Conservation (phyloP, 1,284 basidiomycete species). For the Cutaneotrichosporon cavernicola region DNA sequence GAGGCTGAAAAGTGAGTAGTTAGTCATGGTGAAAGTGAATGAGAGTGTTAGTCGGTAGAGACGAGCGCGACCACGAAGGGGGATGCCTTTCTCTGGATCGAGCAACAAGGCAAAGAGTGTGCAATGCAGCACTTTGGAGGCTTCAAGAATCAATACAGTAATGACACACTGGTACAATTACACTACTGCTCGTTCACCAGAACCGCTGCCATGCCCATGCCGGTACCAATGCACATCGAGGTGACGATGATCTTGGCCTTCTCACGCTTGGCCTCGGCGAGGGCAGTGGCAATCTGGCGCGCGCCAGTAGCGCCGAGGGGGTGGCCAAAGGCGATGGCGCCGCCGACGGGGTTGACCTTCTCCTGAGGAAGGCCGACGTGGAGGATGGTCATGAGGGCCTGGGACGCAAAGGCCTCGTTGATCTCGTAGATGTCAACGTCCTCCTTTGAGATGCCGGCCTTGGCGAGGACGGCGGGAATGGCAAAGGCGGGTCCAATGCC, state of each 20-base stretch:
- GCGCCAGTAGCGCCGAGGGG: slow-evolving; percentile 66
- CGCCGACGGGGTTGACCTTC: slow-evolving; percentile 87
- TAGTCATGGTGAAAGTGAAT: too few species aligned
- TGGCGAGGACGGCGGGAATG: slow-evolving; percentile 77
- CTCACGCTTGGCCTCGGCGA: slow-evolving; percentile 71
- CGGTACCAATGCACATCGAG: slow-evolving; percentile 87
- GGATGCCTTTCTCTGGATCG: too few species aligned
- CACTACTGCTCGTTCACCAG: slow-evolving; percentile 50
- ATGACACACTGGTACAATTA: too few species aligned
- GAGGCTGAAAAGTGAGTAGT: too few species aligned
- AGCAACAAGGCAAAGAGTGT: too few species aligned
- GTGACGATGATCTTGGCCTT: slow-evolving; percentile 69
- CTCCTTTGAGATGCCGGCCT: slow-evolving; percentile 66
- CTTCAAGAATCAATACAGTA: too few species aligned
- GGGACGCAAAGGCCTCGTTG: slow-evolving; percentile 90
- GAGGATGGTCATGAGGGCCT: slow-evolving; percentile 77
- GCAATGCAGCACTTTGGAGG: too few species aligned
- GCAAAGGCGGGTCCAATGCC: slow-evolving; percentile 87
- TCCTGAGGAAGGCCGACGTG: slow-evolving; percentile 69
- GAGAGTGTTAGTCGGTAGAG: too few species aligned
- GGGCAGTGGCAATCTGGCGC: slow-evolving; percentile 78
- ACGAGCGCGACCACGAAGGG: too few species aligned
- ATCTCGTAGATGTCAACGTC: slow-evolving; percentile 89
- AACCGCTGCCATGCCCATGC: slow-evolving; percentile 66
- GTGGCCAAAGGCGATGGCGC: slow-evolving; percentile 60